These are phyloP conservation scores for Solanum peruvianum DNA, from an alignment of 257 asterid species.

Conservation along the genomic window DNA sequence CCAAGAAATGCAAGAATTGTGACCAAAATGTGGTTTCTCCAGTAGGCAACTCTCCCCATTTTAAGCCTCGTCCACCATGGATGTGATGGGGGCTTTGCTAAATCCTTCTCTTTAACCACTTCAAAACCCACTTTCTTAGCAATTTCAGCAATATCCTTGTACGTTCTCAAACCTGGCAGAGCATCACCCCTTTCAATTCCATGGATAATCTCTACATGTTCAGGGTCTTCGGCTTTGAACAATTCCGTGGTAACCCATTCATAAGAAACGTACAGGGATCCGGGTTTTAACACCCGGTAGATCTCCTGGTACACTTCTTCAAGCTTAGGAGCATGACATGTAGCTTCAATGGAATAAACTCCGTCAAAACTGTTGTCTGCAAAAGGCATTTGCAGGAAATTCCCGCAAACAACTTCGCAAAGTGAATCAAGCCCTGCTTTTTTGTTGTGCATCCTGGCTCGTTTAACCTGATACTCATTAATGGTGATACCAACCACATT, in stretches of 20 bases:
- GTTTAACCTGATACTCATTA: conserved; percentile 64
- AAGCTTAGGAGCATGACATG: conserved; percentile 67
- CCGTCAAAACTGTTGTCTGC: conserved; percentile 50
- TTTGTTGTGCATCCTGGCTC: conserved; percentile 56
- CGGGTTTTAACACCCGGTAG: conserved; percentile 63
- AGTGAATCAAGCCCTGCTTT: conserved; percentile 51
- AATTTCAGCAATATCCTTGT: conserved; percentile 39
- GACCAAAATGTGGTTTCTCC: conserved; percentile 69
- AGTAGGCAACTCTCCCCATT: conserved; percentile 70
- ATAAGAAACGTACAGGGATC: conserved; percentile 48
- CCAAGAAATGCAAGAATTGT: conserved; percentile 54
- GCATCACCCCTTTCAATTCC: conserved; percentile 82
- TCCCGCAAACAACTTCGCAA: conserved; percentile 72
- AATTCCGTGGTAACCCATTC: conserved; percentile 82
- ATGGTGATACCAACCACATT: conserved; percentile 73
- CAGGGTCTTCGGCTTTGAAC: conserved; percentile 37
- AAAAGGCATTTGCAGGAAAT: conserved; percentile 74
- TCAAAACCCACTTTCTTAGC: conserved; percentile 62
- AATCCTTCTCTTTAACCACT: conserved; percentile 46
- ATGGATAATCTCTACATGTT: conserved; percentile 66
- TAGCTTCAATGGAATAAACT: conserved; percentile 71
- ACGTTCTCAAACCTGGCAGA: conserved; percentile 53
- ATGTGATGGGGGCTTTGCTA: conserved; percentile 54
- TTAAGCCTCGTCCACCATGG: conserved; percentile 85
- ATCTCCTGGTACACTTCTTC: conserved; percentile 68